These are phyloP conservation scores for Xerocomellus dryophilus DNA, from an alignment of 768 basidiomycete genomes.

Conservation along the genomic window DNA sequence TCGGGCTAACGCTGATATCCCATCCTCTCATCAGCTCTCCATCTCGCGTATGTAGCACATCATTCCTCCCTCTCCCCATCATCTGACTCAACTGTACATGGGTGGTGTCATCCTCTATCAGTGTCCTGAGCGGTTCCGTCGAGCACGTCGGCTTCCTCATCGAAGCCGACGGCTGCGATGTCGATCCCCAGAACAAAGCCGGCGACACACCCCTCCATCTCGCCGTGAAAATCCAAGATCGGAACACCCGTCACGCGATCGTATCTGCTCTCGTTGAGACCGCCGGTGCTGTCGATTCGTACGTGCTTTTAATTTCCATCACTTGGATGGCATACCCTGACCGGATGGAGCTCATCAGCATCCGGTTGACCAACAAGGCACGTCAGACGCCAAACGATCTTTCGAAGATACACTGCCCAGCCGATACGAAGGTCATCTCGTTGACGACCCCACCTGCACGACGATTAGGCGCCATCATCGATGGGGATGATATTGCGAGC, in stretches of 20 bases:
- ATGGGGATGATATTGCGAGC: conserved; percentile 16
- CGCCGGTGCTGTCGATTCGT: conserved; percentile 28
- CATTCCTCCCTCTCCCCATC: background rate
- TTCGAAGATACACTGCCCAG: conserved; percentile 18
- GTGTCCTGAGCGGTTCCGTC: conserved; percentile 13
- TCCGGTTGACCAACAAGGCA: conserved; percentile 24
- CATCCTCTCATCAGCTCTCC: conserved; percentile 22
- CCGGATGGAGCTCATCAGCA: conserved; percentile 10
- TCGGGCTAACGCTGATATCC: conserved; percentile 12
- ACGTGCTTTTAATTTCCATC: background rate
- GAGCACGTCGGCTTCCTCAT: conserved; percentile 26
- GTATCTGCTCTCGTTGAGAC: conserved; percentile 23
- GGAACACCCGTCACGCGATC: conserved; percentile 14
- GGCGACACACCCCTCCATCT: conserved; percentile 31
- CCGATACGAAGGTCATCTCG: conserved; percentile 15
- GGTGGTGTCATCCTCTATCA: background rate
- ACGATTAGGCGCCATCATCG: conserved; percentile 7
- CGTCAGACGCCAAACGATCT: conserved; percentile 27
- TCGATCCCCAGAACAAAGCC: conserved; percentile 24
- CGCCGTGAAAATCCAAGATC: conserved; percentile 21
- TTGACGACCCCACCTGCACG: conserved; percentile 22
- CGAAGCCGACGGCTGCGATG: conserved; percentile 27
- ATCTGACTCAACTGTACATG: background rate
- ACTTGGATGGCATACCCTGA: background rate
- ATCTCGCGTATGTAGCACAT: conserved; percentile 28